A percentile compares a stretch with the other conserved stretches of the same genome.
phyloP scores from a whole-genome alignment of 768 basidiomycete species.

The Myochromella boudieri region DNA sequence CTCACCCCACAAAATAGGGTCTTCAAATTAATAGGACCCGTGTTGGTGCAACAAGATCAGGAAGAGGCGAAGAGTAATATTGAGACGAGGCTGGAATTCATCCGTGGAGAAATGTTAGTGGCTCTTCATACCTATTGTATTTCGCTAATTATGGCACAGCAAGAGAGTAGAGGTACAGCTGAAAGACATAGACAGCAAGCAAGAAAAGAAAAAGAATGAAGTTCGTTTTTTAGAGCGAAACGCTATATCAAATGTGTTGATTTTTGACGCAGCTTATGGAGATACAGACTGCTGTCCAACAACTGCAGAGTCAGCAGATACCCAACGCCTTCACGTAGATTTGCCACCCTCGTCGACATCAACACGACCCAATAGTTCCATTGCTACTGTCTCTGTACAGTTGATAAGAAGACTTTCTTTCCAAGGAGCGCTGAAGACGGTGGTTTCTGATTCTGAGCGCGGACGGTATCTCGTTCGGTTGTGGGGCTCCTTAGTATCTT shows the following conservation, averaged over 20 bases:
- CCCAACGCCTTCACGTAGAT: slow-evolving; percentile 6
- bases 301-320: slow-evolving; percentile 30
- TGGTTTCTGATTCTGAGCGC: slow-evolving; percentile 21
- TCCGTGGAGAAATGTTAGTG: slow-evolving; percentile 81
- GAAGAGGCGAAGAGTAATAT: slow-evolving; percentile 85
- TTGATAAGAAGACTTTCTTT: neutral
- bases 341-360: too few relatives aligned
- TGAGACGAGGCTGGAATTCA: slow-evolving; percentile 88
- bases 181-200: slow-evolving; percentile 72
- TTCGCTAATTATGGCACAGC: slow-evolving; percentile 23
- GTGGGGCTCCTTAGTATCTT: slow-evolving; percentile 68
- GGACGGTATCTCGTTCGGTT: slow-evolving; percentile 49
- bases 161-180: slow-evolving; percentile 82
- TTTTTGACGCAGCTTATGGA: slow-evolving; percentile 55
- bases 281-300: slow-evolving; percentile 59
- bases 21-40: slow-evolving; percentile 90
- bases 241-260: slow-evolving; percentile 7
- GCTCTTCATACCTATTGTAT: neutral
- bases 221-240: slow-evolving; percentile 37
- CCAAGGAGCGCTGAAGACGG: neutral
- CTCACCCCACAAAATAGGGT: slow-evolving; percentile 76
- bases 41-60: slow-evolving; percentile 88
- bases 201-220: slow-evolving; percentile 83
- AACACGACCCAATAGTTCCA: slow-evolving; percentile 5
- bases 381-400: slow-evolving; percentile 1